Conservation (phyloP, 805 yeast species). For the Ogataea chonburiensis region DNA sequence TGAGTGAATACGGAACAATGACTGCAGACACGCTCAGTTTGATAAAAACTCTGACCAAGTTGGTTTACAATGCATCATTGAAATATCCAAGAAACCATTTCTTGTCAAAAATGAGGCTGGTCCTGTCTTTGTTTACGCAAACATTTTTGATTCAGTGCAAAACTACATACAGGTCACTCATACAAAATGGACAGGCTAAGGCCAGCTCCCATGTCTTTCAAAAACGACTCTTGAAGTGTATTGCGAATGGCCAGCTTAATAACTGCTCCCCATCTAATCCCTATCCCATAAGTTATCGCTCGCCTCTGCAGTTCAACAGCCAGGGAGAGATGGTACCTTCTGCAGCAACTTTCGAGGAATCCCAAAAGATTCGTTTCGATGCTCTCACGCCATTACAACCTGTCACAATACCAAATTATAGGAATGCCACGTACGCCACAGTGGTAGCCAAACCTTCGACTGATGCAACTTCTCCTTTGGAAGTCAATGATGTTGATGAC, state of each 20-base stretch:
- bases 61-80: slow-evolving; percentile 31
- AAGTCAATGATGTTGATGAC: slow-evolving; percentile 4
- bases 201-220: background rate
- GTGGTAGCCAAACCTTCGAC: background rate
- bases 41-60: slow-evolving; percentile 26
- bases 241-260: background rate
- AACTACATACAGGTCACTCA: slow-evolving; percentile 17
- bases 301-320: too few species aligned
- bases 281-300: too few species aligned
- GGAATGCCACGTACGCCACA: background rate
- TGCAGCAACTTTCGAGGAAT: too few species aligned
- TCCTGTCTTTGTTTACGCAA: slow-evolving; percentile 57
- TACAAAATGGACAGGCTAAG: slow-evolving; percentile 1
- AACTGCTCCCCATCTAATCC: background rate
- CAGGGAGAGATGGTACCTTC: too few species aligned
- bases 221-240: background rate
- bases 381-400: too few species aligned
- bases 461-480: too few species aligned
- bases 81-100: slow-evolving; percentile 47
- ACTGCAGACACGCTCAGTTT: slow-evolving; percentile 43
- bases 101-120: slow-evolving; percentile 52
- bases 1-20: slow-evolving; percentile 42
- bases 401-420: background rate
- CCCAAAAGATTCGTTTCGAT: too few species aligned
- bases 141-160: slow-evolving; percentile 58